Evolutionary conservation across 306 rosid species (phyloP).

Genomic region (Biancaea sappan): DNA sequence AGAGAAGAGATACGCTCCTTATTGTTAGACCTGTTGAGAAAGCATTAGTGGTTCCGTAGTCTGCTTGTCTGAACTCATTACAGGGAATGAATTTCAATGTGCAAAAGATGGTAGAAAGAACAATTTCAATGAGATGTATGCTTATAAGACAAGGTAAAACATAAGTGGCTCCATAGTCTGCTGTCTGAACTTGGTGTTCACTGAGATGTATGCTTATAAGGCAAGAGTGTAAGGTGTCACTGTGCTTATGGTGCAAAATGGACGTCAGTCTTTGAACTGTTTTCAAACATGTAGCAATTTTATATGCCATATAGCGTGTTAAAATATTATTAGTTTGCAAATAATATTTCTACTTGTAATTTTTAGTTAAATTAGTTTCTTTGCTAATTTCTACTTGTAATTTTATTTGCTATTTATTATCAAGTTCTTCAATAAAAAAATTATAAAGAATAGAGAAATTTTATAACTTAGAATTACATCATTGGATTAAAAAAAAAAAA

Average conservation of each 20-base stretch:
- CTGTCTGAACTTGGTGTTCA: not conserved
- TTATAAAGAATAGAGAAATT: no score
- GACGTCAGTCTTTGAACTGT: slow-evolving; percentile 7
- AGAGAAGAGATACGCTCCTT: slow-evolving; percentile 52
- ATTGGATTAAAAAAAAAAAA: no score
- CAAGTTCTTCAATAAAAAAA: no score
- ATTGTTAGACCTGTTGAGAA: slow-evolving; percentile 51
- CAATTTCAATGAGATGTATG: slow-evolving; percentile 9
- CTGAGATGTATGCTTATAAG: not conserved
- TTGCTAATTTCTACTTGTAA: no score
- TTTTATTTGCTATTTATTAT: no score
- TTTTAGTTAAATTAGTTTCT: not conserved
- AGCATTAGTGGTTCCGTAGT: slow-evolving; percentile 40
- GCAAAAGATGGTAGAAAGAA: not conserved
- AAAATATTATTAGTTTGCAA: slow-evolving; percentile 8
- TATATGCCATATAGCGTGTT: not conserved
- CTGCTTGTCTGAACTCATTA: slow-evolving; percentile 30
- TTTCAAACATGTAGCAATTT: not conserved
- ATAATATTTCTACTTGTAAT: not conserved
- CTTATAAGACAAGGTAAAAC: not conserved
- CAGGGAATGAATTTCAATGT: not conserved
- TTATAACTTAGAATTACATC: no score
- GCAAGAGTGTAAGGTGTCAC: not conserved
- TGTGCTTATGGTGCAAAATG: slow-evolving; percentile 1
- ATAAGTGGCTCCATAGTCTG: no score